Conservation (phyloP, 306 rosid genomes). For the Gastrolobium villosum region DNA sequence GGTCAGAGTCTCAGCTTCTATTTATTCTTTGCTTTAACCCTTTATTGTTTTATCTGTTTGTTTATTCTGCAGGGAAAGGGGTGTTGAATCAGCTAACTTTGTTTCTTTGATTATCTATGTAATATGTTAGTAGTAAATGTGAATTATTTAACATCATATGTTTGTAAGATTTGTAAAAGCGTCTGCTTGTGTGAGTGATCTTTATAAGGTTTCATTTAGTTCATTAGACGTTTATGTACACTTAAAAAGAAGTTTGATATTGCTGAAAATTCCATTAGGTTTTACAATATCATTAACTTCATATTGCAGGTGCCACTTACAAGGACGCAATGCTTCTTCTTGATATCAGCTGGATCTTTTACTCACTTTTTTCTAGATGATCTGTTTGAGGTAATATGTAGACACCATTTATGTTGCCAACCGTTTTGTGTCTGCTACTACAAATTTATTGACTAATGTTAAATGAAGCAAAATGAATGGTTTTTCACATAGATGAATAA, state of each 20-base stretch:
- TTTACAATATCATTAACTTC: neutral
- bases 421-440: neutral
- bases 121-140: too few species aligned
- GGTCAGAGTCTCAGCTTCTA: conserved; percentile 54
- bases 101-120: too few species aligned
- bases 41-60: neutral
- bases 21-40: neutral
- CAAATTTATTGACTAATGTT: neutral
- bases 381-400: conserved; percentile 78
- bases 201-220: too few species aligned
- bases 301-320: conserved; percentile 70
- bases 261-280: neutral
- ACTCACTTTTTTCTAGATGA: conserved; percentile 89
- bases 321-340: conserved; percentile 72
- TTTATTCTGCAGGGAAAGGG: too few species aligned
- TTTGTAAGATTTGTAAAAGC: too few species aligned
- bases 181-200: too few species aligned
- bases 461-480: conserved; percentile 1
- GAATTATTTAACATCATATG: too few species aligned
- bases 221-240: too few species aligned
- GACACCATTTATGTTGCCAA: neutral
- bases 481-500: neutral
- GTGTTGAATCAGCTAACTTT: too few species aligned
- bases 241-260: neutral
- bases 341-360: conserved; percentile 86